Evolutionary conservation across 1,284 basidiomycete species (phyloP).

Genomic region (Ganoderma sinense): DNA sequence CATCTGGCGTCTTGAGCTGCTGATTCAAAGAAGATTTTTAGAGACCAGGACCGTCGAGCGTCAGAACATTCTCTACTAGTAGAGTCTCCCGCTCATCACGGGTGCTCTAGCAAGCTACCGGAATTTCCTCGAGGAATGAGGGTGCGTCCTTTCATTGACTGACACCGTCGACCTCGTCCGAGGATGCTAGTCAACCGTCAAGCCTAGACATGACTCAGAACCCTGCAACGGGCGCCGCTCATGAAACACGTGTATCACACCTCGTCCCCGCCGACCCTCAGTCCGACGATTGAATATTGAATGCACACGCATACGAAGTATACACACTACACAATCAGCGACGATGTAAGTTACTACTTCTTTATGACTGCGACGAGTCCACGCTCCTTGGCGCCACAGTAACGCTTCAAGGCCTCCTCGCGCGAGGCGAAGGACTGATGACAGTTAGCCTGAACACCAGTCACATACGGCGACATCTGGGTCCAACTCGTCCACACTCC

Average conservation of each 20-base stretch:
- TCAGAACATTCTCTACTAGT: neutral
- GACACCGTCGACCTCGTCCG: neutral
- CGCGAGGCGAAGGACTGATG: neutral
- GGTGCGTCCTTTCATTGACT: neutral
- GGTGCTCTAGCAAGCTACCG: neutral
- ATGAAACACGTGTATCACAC: constrained; percentile 1
- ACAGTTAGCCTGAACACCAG: neutral
- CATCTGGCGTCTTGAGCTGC: neutral
- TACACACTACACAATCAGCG: neutral
- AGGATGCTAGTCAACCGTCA: neutral
- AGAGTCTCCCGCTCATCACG: neutral
- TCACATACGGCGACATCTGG: neutral
- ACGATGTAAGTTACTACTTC: neutral
- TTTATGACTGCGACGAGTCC: neutral
- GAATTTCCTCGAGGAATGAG: neutral
- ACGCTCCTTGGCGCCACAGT: neutral
- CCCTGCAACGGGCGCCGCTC: neutral
- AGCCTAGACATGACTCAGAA: neutral
- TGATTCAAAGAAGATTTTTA: neutral
- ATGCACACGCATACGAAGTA: neutral
- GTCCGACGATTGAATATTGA: neutral
- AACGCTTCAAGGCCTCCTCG: neutral
- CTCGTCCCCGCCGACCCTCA: neutral
- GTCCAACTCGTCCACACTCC: neutral
- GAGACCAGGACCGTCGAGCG: neutral